phyloP scores from a whole-genome alignment of 495 filamentous ascomycete species.

The Penicillium waksmanii region DNA sequence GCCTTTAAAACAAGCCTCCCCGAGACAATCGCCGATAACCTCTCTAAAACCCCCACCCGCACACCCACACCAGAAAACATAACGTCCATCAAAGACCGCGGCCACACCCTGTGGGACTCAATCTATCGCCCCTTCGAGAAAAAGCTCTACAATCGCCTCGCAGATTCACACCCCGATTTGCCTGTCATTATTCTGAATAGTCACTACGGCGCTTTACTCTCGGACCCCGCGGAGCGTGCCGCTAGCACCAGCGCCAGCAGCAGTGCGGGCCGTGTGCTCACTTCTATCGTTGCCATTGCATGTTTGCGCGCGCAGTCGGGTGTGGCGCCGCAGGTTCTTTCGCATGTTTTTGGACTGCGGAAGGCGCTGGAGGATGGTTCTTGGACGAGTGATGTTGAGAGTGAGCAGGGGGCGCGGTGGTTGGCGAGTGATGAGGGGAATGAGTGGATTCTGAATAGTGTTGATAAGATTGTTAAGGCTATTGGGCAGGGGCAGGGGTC shows the following conservation, averaged over 20 bases:
- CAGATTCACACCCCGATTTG: conserved; percentile 73
- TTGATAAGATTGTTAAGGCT: conserved; percentile 68
- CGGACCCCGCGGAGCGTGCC: conserved; percentile 60
- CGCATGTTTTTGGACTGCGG: conserved; percentile 73
- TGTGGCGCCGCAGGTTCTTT: conserved; percentile 76
- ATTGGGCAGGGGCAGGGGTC: conserved; percentile 61
- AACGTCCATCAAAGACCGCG: conserved; percentile 53
- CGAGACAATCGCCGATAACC: conserved; percentile 12
- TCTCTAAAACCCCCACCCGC: conserved; percentile 28
- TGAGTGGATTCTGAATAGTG: conserved; percentile 68
- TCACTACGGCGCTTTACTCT: conserved; percentile 71
- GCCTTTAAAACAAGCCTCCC: conserved; percentile 65
- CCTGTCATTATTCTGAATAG: conserved; percentile 72
- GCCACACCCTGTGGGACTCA: conserved; percentile 66
- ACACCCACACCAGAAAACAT: conserved; percentile 49
- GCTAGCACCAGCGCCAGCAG: no score
- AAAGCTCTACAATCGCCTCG: conserved; percentile 69
- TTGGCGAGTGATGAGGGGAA: conserved; percentile 74
- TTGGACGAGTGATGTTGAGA: conserved; percentile 55
- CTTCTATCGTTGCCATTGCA: conserved; percentile 69
- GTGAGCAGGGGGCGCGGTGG: conserved; percentile 61
- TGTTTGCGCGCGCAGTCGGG: conserved; percentile 75
- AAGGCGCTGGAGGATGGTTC: conserved; percentile 72
- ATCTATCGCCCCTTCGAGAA: conserved; percentile 73
- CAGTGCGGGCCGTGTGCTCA: conserved; percentile 60